These are phyloP conservation scores for Trichosporon ovoides DNA, from an alignment of 1,284 basidiomycete genomes.

Conservation along the genomic window DNA sequence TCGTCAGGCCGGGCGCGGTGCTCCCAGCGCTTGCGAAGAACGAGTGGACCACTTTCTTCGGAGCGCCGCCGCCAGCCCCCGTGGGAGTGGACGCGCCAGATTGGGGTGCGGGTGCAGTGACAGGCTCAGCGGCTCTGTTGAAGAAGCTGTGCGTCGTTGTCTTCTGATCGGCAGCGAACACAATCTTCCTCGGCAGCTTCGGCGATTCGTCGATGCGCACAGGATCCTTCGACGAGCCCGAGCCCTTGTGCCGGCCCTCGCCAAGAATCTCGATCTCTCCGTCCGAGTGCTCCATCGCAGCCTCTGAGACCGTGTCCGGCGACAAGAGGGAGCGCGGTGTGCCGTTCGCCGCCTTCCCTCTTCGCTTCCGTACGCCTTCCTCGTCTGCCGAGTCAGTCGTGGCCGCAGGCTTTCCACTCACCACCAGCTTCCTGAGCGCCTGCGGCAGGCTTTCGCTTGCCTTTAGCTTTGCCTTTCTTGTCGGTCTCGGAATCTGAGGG, in stretches of 20 bases:
- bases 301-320: not conserved
- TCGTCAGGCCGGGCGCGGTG: conserved; percentile 17
- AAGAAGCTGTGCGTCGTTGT: conserved; percentile 36
- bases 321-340: not conserved
- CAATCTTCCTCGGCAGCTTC: conserved; percentile 23
- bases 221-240: not conserved
- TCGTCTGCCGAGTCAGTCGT: not conserved
- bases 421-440: not conserved
- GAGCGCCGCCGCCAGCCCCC: not conserved
- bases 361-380: not conserved
- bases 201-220: not conserved
- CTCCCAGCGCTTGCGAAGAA: conserved; percentile 28
- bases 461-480: not conserved
- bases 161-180: conserved; percentile 29
- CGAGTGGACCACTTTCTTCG: conserved; percentile 19
- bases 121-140: conserved; percentile 2
- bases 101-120: not conserved
- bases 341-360: not conserved
- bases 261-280: not conserved
- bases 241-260: not conserved
- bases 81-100: not conserved
- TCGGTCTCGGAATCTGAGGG: not conserved
- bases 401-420: not conserved
- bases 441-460: not conserved
- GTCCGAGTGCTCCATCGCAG: not conserved